Evolutionary conservation across 2,329 filamentous ascomycete genomes (phyloP).

Genomic region (Aspergillus clavatus): DNA sequence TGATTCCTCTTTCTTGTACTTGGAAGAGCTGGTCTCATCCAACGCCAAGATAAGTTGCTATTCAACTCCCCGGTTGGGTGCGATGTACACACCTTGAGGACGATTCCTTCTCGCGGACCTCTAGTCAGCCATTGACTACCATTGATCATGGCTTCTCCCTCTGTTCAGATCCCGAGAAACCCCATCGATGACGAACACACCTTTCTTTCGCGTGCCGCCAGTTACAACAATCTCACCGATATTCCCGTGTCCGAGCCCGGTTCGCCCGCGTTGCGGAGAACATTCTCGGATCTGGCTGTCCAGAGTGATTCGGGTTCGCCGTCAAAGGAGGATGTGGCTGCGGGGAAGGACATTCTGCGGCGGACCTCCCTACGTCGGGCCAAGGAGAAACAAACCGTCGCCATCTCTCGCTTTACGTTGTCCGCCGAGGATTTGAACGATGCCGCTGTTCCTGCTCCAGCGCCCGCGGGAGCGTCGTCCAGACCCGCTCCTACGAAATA

Average conservation of each 20-base stretch:
- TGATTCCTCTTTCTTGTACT: conserved; percentile 23
- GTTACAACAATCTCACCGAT: conserved; percentile 52
- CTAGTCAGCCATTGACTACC: conserved; percentile 11
- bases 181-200: conserved; percentile 22
- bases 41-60: conserved; percentile 19
- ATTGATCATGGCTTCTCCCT: conserved; percentile 33
- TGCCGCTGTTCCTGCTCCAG: conserved; percentile 10
- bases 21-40: conserved; percentile 43
- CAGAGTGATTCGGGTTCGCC: conserved; percentile 34
- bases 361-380: conserved; percentile 36
- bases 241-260: conserved; percentile 29
- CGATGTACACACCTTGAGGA: conserved; percentile 28
- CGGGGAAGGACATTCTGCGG: conserved; percentile 40
- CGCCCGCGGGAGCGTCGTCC: conserved; percentile 15
- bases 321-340: conserved; percentile 34
- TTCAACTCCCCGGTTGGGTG: conserved; percentile 17
- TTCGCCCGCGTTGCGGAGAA: conserved; percentile 43
- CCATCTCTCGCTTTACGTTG: conserved; percentile 35
- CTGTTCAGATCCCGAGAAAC: conserved; percentile 20
- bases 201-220: conserved; percentile 51
- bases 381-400: conserved; percentile 28
- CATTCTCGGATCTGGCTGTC: conserved; percentile 47
- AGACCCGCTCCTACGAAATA: not conserved
- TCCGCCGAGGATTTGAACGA: conserved; percentile 35
- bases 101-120: conserved; percentile 18